Evolutionary conservation across 371 early-diverging fungal genomes (phyloP).

Genomic region (Apophysomyces elegans): DNA sequence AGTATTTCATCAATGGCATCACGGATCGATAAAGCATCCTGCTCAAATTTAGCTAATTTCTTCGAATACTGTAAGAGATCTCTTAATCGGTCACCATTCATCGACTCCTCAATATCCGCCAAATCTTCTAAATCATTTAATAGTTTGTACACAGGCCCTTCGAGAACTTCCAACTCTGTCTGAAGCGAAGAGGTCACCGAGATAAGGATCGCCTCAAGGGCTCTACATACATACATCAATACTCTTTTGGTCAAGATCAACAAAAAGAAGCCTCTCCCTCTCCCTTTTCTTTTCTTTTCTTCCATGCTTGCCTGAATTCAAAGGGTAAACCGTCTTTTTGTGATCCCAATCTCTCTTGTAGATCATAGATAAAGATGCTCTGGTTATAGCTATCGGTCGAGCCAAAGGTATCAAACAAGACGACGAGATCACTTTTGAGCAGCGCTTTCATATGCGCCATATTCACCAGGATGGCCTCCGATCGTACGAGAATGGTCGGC

Average conservation of each 20-base stretch:
- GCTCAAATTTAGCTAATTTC: constrained; percentile 75
- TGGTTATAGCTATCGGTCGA: constrained; percentile 72
- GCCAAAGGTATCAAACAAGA: constrained; percentile 77
- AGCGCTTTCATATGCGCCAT: constrained; percentile 80
- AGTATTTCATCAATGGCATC: constrained; percentile 79
- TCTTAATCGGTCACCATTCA: constrained; percentile 76
- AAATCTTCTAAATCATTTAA: constrained; percentile 70
- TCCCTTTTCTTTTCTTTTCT: too few relatives aligned
- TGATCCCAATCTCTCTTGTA: constrained; percentile 73
- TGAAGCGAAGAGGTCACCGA: constrained; percentile 73
- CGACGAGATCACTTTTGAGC: constrained; percentile 79
- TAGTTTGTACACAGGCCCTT: constrained; percentile 55
- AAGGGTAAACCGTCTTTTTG: constrained; percentile 60
- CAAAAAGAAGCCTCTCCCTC: too few relatives aligned
- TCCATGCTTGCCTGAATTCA: constrained; percentile 67
- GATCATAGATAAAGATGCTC: constrained; percentile 78
- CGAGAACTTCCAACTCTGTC: constrained; percentile 73
- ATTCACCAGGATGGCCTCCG: constrained; percentile 83
- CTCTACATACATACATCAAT: constrained; percentile 43
- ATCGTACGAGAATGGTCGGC: constrained; percentile 86
- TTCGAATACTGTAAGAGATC: constrained; percentile 79
- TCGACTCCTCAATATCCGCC: constrained; percentile 72
- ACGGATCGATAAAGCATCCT: constrained; percentile 74
- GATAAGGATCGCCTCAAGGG: constrained; percentile 83
- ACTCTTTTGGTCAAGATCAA: too few relatives aligned